Conservation (phyloP, 805 yeast genomes). For the Cyberlindnera euphorbiiphila region DNA sequence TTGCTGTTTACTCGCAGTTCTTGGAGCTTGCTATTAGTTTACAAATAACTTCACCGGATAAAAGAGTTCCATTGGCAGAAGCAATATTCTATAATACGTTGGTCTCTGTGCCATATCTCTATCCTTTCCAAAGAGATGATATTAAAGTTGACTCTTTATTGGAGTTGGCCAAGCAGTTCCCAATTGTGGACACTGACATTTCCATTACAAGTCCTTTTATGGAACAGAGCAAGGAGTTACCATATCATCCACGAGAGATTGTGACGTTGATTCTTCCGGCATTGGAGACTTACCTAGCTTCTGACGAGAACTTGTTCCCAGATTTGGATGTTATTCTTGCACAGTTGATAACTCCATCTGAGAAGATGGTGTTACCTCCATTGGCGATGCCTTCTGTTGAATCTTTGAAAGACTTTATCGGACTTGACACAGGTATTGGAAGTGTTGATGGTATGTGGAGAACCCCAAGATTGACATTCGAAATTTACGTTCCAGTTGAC, state of each 20-base stretch:
- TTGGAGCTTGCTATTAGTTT: conserved; percentile 53
- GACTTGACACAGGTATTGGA: conserved; percentile 38
- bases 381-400: conserved; percentile 36
- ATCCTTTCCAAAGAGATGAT: conserved; percentile 37
- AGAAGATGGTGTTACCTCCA: conserved; percentile 23
- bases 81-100: conserved; percentile 60
- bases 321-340: conserved; percentile 29
- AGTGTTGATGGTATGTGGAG: conserved; percentile 67
- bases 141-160: conserved; percentile 36
- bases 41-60: conserved; percentile 35
- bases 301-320: conserved; percentile 29
- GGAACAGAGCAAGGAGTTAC: conserved; percentile 29
- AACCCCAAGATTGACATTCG: conserved; percentile 56
- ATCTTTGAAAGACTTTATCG: conserved; percentile 29
- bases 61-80: conserved; percentile 60
- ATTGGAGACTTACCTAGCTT: conserved; percentile 27
- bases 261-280: conserved; percentile 52
- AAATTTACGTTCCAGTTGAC: conserved; percentile 50
- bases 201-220: conserved; percentile 27
- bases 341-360: conserved; percentile 15
- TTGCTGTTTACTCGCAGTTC: conserved; percentile 49
- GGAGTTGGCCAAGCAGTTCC: conserved; percentile 40
- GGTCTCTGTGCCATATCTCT: conserved; percentile 61
- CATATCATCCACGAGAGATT: conserved; percentile 49
- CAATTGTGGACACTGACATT: conserved; percentile 21